Evolutionary conservation across 768 basidiomycete genomes (phyloP).

Genomic region (Cyathus striatus): DNA sequence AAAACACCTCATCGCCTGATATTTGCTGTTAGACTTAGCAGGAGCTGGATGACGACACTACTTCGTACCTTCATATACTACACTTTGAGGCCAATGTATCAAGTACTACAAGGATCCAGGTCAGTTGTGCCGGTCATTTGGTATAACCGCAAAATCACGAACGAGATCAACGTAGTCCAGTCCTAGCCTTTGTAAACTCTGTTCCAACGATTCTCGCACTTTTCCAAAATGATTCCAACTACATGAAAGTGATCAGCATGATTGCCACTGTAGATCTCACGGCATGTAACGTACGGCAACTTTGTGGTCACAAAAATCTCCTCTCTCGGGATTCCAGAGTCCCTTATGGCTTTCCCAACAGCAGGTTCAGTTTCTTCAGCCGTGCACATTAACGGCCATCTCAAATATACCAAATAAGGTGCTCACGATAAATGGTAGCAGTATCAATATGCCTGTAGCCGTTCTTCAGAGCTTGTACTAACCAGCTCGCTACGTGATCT

Average conservation of each 20-base stretch:
- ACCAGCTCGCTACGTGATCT: too few species aligned
- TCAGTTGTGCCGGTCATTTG: background rate
- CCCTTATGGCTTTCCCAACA: background rate
- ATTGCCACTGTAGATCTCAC: background rate
- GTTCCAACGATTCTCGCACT: background rate
- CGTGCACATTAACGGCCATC: background rate
- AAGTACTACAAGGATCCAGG: background rate
- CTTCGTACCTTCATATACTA: background rate
- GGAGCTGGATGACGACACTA: background rate
- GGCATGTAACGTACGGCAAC: background rate
- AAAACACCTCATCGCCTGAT: background rate
- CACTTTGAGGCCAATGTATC: background rate
- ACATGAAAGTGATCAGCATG: background rate
- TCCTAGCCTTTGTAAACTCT: background rate
- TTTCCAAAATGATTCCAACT: background rate
- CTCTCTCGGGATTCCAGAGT: background rate
- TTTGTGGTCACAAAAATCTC: slow-evolving; percentile 1
- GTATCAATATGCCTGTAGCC: background rate
- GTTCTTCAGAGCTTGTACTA: background rate
- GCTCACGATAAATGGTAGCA: background rate
- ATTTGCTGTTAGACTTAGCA: background rate
- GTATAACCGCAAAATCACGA: background rate
- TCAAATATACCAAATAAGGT: background rate
- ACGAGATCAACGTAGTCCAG: slow-evolving; percentile 1
- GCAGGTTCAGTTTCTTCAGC: background rate